A percentile compares a stretch with the other conserved stretches of the same genome.
Conservation (phyloP, 345 rosid species). For the Dipteronia sinensis region DNA sequence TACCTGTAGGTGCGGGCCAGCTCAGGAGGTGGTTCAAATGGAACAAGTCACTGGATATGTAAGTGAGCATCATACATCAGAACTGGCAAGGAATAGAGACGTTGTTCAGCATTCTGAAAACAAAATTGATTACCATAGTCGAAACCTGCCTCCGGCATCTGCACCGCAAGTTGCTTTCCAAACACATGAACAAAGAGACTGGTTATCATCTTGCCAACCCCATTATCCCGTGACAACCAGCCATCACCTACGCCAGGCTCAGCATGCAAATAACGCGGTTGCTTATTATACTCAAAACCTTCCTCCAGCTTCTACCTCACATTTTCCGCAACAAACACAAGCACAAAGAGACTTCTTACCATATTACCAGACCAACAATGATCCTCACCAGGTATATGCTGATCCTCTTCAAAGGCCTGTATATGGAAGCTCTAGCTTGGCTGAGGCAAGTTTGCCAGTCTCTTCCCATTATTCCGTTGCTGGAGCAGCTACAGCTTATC, state of each 20-base stretch:
- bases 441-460: conserved; percentile 8
- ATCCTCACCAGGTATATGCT: conserved; percentile 7
- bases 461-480: conserved; percentile 8
- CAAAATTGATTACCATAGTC: background rate
- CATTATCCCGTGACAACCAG: background rate
- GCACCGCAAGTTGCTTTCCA: background rate
- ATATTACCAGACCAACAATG: background rate
- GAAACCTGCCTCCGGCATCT: background rate
- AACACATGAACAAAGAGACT: conserved; percentile 7
- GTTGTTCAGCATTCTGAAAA: conserved; percentile 2
- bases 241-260: too few relatives aligned
- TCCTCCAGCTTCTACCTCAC: too few relatives aligned
- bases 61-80: background rate
- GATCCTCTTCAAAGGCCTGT: conserved; percentile 10
- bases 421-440: background rate
- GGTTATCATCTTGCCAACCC: background rate
- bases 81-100: background rate
- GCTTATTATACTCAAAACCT: too few relatives aligned
- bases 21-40: background rate
- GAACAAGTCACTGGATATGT: background rate
- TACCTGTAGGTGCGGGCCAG: conserved; percentile 1
- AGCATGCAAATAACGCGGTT: too few relatives aligned
- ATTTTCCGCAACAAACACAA: too few relatives aligned
- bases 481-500: background rate
- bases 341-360: too few relatives aligned